These are phyloP conservation scores for Aquilaria sinensis DNA, from an alignment of 345 rosid genomes.

Conservation along the genomic window DNA sequence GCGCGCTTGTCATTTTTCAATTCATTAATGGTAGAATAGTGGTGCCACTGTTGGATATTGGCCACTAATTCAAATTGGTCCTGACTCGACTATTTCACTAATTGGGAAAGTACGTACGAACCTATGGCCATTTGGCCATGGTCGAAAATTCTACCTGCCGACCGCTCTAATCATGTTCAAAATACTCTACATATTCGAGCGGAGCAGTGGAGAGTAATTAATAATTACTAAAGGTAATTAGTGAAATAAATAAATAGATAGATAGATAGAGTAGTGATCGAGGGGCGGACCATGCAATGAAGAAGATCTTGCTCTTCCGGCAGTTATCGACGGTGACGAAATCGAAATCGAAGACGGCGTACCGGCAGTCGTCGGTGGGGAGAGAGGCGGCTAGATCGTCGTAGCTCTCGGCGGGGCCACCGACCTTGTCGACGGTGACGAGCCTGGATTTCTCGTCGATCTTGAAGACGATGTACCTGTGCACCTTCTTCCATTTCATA, in stretches of 20 bases:
- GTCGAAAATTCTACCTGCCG: no score
- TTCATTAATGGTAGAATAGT: no score
- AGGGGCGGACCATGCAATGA: slow-evolving; percentile 74
- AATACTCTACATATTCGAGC: no score
- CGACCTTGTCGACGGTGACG: slow-evolving; percentile 87
- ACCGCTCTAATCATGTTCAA: no score
- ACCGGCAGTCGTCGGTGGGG: slow-evolving; percentile 85
- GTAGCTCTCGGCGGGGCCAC: slow-evolving; percentile 78
- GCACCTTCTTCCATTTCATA: slow-evolving; percentile 94
- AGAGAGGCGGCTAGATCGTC: slow-evolving; percentile 68
- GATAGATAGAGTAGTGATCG: background rate
- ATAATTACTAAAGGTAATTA: no score
- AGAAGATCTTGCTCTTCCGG: slow-evolving; percentile 99
- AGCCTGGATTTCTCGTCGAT: slow-evolving; percentile 83
- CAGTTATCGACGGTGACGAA: slow-evolving; percentile 92
- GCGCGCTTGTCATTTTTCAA: no score
- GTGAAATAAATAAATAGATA: background rate
- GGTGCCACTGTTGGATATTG: no score
- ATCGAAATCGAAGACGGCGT: slow-evolving; percentile 91
- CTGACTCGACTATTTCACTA: no score
- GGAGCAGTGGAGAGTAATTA: no score
- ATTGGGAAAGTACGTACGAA: no score
- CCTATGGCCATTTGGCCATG: no score
- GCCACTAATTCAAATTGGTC: no score
- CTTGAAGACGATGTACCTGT: slow-evolving; percentile 83